Evolutionary conservation across 495 filamentous ascomycete genomes (phyloP).

Genomic region (Lentithecium fluviatile): DNA sequence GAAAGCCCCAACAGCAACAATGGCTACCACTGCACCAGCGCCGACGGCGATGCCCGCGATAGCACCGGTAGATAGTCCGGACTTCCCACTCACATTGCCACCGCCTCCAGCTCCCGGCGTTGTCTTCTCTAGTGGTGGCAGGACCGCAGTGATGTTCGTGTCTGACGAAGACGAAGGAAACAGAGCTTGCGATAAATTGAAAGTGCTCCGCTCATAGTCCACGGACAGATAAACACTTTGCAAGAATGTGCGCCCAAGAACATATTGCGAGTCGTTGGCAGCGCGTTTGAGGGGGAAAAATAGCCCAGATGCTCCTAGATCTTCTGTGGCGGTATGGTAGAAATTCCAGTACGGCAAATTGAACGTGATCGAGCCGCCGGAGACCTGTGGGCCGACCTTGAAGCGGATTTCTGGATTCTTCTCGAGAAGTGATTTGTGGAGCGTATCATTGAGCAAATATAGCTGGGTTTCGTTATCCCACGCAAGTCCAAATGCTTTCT

Average conservation of each 20-base stretch:
- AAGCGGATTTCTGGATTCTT: constrained; percentile 40
- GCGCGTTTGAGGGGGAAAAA: constrained; percentile 44
- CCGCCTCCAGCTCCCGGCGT: neutral
- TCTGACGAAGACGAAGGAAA: constrained; percentile 23
- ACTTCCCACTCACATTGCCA: neutral
- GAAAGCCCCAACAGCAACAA: constrained; percentile 9
- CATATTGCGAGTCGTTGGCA: constrained; percentile 38
- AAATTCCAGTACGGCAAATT: constrained; percentile 42
- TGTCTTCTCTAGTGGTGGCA: constrained; percentile 21
- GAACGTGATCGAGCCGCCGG: constrained; percentile 34
- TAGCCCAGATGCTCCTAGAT: constrained; percentile 30
- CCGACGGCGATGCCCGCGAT: constrained; percentile 40
- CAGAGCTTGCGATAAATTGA: constrained; percentile 41
- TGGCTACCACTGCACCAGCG: constrained; percentile 13
- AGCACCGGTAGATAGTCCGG: constrained; percentile 24
- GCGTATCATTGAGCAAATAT: constrained; percentile 40
- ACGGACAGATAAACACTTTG: constrained; percentile 42
- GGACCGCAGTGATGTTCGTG: constrained; percentile 36
- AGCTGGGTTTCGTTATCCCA: constrained; percentile 38
- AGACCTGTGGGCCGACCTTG: constrained; percentile 32
- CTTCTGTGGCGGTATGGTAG: constrained; percentile 38
- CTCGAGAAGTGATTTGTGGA: constrained; percentile 34
- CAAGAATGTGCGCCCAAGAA: constrained; percentile 42
- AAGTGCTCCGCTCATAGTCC: constrained; percentile 38
- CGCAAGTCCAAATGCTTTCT: constrained; percentile 39